phyloP scores from a whole-genome alignment of 495 filamentous ascomycete species.

The Letharia lupina region DNA sequence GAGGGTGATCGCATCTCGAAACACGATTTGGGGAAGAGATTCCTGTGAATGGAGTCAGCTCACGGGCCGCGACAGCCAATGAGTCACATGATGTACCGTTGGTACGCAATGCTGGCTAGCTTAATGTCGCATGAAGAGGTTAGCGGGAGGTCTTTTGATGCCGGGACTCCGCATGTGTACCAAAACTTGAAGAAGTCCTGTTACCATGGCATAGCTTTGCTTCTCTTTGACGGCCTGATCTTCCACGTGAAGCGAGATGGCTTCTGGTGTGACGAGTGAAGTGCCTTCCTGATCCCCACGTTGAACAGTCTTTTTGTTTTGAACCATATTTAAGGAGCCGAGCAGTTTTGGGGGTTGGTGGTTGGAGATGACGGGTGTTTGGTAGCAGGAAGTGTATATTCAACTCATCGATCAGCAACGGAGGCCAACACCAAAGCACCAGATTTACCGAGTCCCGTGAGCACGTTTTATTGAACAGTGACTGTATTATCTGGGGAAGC shows the following conservation, averaged over 20 bases:
- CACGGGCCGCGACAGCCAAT: conserved; percentile 20
- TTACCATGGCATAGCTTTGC: conserved; percentile 9
- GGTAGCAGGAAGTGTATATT: background rate
- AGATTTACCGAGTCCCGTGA: background rate
- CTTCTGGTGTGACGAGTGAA: background rate
- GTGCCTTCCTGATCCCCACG: background rate
- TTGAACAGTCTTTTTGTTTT: background rate
- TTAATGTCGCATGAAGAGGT: conserved; percentile 6
- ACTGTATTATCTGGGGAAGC: background rate
- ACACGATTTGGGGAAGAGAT: conserved; percentile 27
- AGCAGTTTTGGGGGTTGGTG: background rate
- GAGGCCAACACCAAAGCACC: background rate
- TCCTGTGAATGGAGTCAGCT: conserved; percentile 24
- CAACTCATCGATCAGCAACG: background rate
- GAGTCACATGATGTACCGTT: background rate
- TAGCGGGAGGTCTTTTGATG: background rate
- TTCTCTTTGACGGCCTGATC: background rate
- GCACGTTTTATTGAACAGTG: background rate
- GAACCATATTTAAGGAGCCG: background rate
- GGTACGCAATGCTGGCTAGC: conserved; percentile 3
- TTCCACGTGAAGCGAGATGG: background rate
- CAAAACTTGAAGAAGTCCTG: conserved; percentile 1
- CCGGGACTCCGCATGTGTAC: background rate
- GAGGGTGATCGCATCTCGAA: conserved; percentile 1
- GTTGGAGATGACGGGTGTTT: background rate